Conservation (phyloP, 2,329 filamentous ascomycete genomes). For the Beauveria australis region DNA sequence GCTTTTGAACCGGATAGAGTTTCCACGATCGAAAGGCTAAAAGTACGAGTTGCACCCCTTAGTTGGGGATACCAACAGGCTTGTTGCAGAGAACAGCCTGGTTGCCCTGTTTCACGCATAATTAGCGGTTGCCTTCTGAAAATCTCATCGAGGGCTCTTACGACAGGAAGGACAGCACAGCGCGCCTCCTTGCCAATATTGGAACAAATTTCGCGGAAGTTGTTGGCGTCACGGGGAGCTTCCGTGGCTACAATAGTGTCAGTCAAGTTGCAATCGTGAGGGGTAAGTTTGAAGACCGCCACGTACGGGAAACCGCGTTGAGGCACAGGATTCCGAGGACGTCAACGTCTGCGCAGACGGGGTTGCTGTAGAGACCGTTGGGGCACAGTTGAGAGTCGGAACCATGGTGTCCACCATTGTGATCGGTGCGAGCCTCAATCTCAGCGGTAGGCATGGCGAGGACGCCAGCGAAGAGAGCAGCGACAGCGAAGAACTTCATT, state of each 20-base stretch:
- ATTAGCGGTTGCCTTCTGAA: neutral
- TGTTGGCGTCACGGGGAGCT: neutral
- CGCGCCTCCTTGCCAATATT: constrained; percentile 6
- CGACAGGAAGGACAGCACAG: neutral
- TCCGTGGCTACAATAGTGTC: neutral
- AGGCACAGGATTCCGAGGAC: constrained; percentile 11
- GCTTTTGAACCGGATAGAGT: neutral
- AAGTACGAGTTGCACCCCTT: neutral
- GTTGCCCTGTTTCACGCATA: neutral
- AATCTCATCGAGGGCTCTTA: neutral
- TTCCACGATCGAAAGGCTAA: neutral
- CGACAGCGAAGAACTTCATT: constrained; percentile 16
- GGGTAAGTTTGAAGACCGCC: neutral
- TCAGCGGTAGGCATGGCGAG: constrained; percentile 13
- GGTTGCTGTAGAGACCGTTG: constrained; percentile 11
- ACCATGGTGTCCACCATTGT: no score
- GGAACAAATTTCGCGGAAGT: neutral
- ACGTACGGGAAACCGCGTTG: neutral
- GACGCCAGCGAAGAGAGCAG: constrained; percentile 14
- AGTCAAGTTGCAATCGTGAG: neutral
- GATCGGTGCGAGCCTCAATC: neutral
- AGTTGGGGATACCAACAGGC: neutral
- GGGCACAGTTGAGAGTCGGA: neutral
- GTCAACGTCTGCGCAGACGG: constrained; percentile 14
- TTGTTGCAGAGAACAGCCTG: constrained; percentile 1